phyloP scores from a whole-genome alignment of 495 filamentous ascomycete genomes.

The Lasiosphaeria miniovina region DNA sequence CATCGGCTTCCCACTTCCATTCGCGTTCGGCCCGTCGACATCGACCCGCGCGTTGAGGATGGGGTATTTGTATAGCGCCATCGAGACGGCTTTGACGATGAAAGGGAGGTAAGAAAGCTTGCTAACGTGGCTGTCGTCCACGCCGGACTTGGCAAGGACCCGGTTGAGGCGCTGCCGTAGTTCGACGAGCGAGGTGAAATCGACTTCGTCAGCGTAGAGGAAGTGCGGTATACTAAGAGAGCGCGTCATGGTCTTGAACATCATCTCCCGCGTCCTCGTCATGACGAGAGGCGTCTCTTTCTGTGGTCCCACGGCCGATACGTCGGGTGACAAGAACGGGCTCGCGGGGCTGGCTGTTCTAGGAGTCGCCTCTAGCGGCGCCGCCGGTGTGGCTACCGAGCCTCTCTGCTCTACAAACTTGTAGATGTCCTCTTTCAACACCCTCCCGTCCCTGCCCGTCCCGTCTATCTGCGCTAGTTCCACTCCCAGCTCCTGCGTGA shows the following conservation, averaged over 20 bases:
- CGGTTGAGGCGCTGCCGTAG: constrained; percentile 70
- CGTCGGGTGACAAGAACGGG: constrained; percentile 15
- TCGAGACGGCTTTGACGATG: constrained; percentile 88
- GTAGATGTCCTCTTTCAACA: constrained; percentile 92
- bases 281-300: constrained; percentile 64
- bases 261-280: constrained; percentile 77
- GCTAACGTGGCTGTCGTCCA: constrained; percentile 35
- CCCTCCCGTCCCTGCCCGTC: constrained; percentile 87
- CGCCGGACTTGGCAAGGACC: constrained; percentile 40
- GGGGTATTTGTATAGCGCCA: constrained; percentile 76
- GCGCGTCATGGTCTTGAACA: constrained; percentile 98
- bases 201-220: constrained; percentile 82
- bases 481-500: constrained; percentile 72
- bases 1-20: constrained; percentile 56
- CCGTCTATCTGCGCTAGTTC: constrained; percentile 74
- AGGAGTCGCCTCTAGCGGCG: constrained; percentile 3
- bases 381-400: constrained; percentile 12
- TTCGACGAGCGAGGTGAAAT: constrained; percentile 66
- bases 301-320: constrained; percentile 41
- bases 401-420: constrained; percentile 54
- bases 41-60: constrained; percentile 86
- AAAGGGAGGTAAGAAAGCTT: constrained; percentile 92
- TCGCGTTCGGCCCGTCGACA: constrained; percentile 34
- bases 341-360: constrained; percentile 10
- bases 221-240: constrained; percentile 91